Evolutionary conservation across 2,329 filamentous ascomycete genomes (phyloP).

Genomic region (Phialocephala subalpina): DNA sequence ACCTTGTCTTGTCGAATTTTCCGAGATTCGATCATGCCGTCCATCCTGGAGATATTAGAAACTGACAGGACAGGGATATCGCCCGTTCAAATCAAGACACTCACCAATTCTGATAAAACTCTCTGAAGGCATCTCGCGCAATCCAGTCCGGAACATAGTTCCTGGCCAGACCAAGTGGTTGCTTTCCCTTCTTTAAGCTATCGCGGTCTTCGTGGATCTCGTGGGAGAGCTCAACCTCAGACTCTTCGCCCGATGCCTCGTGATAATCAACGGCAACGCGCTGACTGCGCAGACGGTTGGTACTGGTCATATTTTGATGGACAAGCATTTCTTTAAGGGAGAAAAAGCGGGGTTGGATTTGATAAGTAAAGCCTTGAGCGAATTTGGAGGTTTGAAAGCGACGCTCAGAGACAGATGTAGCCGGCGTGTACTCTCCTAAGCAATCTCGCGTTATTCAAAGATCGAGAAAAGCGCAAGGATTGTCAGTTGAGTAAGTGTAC

Average conservation of each 20-base stretch:
- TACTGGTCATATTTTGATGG: too few relatives aligned
- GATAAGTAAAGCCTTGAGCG: too few relatives aligned
- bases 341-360: too few relatives aligned
- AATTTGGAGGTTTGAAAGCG: too few relatives aligned
- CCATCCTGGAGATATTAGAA: slow-evolving; percentile 21
- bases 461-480: too few relatives aligned
- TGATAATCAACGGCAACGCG: slow-evolving; percentile 3
- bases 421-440: too few relatives aligned
- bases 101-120: slow-evolving; percentile 35
- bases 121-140: slow-evolving; percentile 25
- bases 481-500: too few relatives aligned
- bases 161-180: slow-evolving; percentile 17
- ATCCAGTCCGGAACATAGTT: slow-evolving; percentile 18
- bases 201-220: slow-evolving; percentile 18
- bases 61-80: too few relatives aligned
- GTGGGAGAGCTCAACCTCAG: background rate
- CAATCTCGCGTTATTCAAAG: too few relatives aligned
- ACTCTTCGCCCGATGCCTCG: background rate
- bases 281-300: too few relatives aligned
- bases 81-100: background rate
- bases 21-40: slow-evolving; percentile 26
- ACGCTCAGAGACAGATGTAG: too few relatives aligned
- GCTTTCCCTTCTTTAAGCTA: slow-evolving; percentile 9
- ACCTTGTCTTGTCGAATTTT: slow-evolving; percentile 14
- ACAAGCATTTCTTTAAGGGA: too few relatives aligned